Conservation (phyloP, 495 filamentous ascomycete genomes). For the Delitschia confertaspora region DNA sequence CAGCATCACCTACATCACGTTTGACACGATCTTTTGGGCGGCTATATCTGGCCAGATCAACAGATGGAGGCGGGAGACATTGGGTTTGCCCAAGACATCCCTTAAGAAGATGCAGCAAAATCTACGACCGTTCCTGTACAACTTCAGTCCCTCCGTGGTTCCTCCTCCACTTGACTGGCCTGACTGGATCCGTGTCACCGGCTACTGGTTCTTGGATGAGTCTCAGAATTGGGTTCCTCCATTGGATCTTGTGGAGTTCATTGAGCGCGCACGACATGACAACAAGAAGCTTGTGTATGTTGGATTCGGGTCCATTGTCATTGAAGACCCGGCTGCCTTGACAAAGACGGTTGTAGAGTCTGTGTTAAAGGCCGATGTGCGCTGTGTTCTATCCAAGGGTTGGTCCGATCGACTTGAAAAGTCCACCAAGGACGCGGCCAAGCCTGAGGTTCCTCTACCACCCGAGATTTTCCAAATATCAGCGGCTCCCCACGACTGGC, state of each 20-base stretch:
- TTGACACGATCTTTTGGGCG: constrained; percentile 96
- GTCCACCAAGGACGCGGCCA: constrained; percentile 48
- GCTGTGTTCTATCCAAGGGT: constrained; percentile 95
- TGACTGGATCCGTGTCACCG: constrained; percentile 94
- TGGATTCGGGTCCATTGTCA: constrained; percentile 91
- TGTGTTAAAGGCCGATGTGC: constrained; percentile 82
- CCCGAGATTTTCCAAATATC: constrained; percentile 78
- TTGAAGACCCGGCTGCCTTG: constrained; percentile 79
- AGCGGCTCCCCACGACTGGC: constrained; percentile 91
- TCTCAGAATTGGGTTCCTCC: constrained; percentile 66
- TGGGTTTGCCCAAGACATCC: constrained; percentile 70
- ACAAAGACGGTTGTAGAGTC: constrained; percentile 86
- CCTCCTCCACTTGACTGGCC: constrained; percentile 89
- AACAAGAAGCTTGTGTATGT: constrained; percentile 92
- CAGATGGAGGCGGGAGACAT: constrained; percentile 73
- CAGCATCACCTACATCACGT: constrained; percentile 91
- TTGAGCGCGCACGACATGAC: constrained; percentile 65
- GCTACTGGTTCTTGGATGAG: constrained; percentile 96
- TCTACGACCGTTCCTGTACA: constrained; percentile 95
- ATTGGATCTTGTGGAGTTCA: constrained; percentile 67
- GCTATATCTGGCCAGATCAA: constrained; percentile 87
- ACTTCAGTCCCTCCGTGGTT: constrained; percentile 89
- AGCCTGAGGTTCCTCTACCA: constrained; percentile 64
- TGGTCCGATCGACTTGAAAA: constrained; percentile 89
- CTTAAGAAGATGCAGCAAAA: constrained; percentile 90